Evolutionary conservation across 2,329 filamentous ascomycete genomes (phyloP).

Genomic region (Alternaria alternata): DNA sequence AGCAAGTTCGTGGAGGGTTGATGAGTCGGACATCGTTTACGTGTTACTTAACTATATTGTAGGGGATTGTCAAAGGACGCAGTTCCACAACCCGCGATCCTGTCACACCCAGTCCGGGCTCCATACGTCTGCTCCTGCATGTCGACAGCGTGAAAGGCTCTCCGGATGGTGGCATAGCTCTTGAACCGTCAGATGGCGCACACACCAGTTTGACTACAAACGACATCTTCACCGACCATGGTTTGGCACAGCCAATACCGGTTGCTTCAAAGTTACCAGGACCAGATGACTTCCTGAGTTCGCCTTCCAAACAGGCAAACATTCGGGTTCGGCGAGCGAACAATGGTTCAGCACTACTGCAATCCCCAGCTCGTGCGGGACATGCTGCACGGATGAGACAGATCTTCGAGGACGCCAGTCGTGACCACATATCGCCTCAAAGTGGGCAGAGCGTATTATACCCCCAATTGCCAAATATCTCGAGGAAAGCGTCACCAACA

Average conservation of each 20-base stretch:
- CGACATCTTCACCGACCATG: conserved; percentile 1
- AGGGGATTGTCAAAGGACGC: conserved; percentile 11
- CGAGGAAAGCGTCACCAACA: conserved; percentile 20
- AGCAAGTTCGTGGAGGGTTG: conserved; percentile 18
- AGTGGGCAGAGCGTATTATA: conserved; percentile 16
- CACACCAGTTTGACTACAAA: background rate
- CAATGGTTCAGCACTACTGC: conserved; percentile 27
- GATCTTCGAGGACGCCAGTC: conserved; percentile 36
- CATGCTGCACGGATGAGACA: conserved; percentile 39
- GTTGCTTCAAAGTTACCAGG: background rate
- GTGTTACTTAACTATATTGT: conserved; percentile 12
- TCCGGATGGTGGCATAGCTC: conserved; percentile 10
- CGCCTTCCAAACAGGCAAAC: conserved; percentile 26
- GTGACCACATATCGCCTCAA: conserved; percentile 4
- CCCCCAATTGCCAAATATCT: conserved; percentile 38
- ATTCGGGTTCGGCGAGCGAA: conserved; percentile 34
- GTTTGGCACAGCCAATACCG: background rate
- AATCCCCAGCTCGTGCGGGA: conserved; percentile 42
- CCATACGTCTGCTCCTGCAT: background rate
- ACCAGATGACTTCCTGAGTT: background rate
- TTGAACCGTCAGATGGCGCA: conserved; percentile 1
- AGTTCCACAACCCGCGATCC: conserved; percentile 1
- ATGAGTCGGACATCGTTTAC: background rate
- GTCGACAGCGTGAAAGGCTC: conserved; percentile 2
- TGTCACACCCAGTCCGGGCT: conserved; percentile 6